Conservation (phyloP, 1,139 yeast species). For the Meyerozyma guilliermondii region DNA sequence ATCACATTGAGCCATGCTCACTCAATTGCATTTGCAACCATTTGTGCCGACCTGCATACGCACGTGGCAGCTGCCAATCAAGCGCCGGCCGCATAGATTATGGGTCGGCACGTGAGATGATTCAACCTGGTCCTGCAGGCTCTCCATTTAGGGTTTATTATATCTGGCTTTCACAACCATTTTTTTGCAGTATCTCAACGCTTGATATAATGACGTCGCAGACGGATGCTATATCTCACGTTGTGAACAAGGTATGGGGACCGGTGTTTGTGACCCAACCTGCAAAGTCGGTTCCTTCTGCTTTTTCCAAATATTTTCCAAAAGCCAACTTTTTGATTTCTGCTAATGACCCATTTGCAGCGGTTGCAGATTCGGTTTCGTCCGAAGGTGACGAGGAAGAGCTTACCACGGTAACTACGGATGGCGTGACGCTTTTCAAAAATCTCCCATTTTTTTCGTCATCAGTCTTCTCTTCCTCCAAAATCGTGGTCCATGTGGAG, state of each 20-base stretch:
- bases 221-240: slow-evolving; percentile 8
- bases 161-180: background rate
- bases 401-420: slow-evolving; percentile 47
- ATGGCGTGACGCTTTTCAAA: slow-evolving; percentile 47
- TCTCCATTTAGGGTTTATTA: background rate
- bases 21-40: no score
- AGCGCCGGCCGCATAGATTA: slow-evolving; percentile 7
- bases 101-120: slow-evolving; percentile 12
- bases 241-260: slow-evolving; percentile 19
- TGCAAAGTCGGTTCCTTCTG: slow-evolving; percentile 39
- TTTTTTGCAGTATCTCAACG: background rate
- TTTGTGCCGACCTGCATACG: background rate
- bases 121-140: slow-evolving; percentile 7
- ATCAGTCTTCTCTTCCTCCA: slow-evolving; percentile 31
- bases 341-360: slow-evolving; percentile 51
- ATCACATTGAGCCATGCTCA: no score
- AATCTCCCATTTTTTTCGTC: slow-evolving; percentile 52
- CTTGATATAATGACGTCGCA: slow-evolving; percentile 5
- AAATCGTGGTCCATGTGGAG: slow-evolving; percentile 60
- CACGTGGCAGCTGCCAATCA: slow-evolving; percentile 5
- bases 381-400: slow-evolving; percentile 15
- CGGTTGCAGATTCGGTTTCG: slow-evolving; percentile 29
- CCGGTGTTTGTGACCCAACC: slow-evolving; percentile 41
- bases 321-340: slow-evolving; percentile 33
- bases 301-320: slow-evolving; percentile 20